Evolutionary conservation across 805 yeast species (phyloP).

Genomic region (Candida patagonica): DNA sequence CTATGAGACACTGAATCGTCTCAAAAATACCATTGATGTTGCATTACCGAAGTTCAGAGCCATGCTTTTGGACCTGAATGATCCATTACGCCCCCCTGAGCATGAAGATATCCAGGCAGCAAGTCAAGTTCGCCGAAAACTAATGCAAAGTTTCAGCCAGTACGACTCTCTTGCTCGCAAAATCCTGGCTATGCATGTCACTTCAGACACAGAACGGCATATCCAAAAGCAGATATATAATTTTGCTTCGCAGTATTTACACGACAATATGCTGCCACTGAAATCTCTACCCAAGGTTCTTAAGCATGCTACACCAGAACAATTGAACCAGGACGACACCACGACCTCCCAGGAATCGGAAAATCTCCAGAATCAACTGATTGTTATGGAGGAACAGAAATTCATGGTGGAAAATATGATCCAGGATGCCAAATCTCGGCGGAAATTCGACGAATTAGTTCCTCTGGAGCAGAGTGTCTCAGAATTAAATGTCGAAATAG

Average conservation of each 20-base stretch:
- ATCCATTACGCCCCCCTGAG: conserved; percentile 24
- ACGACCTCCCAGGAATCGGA: conserved; percentile 31
- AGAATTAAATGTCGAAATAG: conserved; percentile 43
- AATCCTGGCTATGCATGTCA: conserved; percentile 29
- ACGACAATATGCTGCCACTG: conserved; percentile 54
- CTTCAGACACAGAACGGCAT: conserved; percentile 36
- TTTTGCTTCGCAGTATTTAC: conserved; percentile 51
- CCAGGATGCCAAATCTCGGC: conserved; percentile 47
- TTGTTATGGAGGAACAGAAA: conserved; percentile 81
- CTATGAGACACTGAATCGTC: conserved; percentile 34
- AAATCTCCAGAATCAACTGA: conserved; percentile 51
- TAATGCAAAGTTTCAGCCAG: conserved; percentile 41
- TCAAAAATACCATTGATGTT: conserved; percentile 31
- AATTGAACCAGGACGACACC: conserved; percentile 18
- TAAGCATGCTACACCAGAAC: conserved; percentile 14
- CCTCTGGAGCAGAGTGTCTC: conserved; percentile 47
- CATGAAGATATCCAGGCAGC: conserved; percentile 30
- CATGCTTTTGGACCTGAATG: conserved; percentile 29
- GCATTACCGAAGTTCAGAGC: conserved; percentile 38
- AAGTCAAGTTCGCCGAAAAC: conserved; percentile 33
- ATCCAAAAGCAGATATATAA: conserved; percentile 47
- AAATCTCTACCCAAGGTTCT: conserved; percentile 47
- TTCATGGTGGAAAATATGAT: conserved; percentile 62
- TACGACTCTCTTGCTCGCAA: conserved; percentile 44
- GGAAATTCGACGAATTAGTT: conserved; percentile 69